phyloP scores from a whole-genome alignment of 805 yeast genomes.

The Nakazawaea laoshanensis region DNA sequence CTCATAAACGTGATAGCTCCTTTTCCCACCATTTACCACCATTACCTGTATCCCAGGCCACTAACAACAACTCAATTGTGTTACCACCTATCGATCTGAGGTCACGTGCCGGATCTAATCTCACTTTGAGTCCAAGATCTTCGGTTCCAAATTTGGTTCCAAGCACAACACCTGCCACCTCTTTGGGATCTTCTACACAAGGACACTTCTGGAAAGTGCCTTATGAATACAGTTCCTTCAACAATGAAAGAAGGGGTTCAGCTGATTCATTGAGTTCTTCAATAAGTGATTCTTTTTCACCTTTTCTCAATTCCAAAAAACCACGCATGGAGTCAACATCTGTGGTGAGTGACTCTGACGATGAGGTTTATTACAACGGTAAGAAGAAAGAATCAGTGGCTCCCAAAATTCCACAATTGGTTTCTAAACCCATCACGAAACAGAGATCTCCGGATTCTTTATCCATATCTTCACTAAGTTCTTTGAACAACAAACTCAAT shows the following conservation, averaged over 20 bases:
- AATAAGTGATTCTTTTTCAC: slow-evolving; percentile 28
- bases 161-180: neutral
- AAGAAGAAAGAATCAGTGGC: no score
- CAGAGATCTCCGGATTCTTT: slow-evolving; percentile 7
- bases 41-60: slow-evolving; percentile 2
- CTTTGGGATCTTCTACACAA: slow-evolving; percentile 16
- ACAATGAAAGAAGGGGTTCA: slow-evolving; percentile 30
- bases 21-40: slow-evolving; percentile 10
- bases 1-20: no score
- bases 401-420: no score
- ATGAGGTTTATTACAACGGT: slow-evolving; percentile 4
- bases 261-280: slow-evolving; percentile 42
- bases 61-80: slow-evolving; percentile 4
- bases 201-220: slow-evolving; percentile 59
- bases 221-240: slow-evolving; percentile 38
- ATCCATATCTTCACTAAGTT: slow-evolving; percentile 14
- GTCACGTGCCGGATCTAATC: slow-evolving; percentile 9
- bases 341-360: slow-evolving; percentile 13
- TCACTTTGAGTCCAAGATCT: slow-evolving; percentile 8
- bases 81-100: slow-evolving; percentile 13
- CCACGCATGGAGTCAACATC: slow-evolving; percentile 12
- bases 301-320: slow-evolving; percentile 11
- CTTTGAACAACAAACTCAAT: slow-evolving; percentile 14
- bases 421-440: slow-evolving; percentile 5
- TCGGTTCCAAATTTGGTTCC: slow-evolving; percentile 6